Evolutionary conservation across 225 moss, liverwort and hornwort genomes (phyloP).

Genomic region (Bryoerythrophyllum caledonicum): DNA sequence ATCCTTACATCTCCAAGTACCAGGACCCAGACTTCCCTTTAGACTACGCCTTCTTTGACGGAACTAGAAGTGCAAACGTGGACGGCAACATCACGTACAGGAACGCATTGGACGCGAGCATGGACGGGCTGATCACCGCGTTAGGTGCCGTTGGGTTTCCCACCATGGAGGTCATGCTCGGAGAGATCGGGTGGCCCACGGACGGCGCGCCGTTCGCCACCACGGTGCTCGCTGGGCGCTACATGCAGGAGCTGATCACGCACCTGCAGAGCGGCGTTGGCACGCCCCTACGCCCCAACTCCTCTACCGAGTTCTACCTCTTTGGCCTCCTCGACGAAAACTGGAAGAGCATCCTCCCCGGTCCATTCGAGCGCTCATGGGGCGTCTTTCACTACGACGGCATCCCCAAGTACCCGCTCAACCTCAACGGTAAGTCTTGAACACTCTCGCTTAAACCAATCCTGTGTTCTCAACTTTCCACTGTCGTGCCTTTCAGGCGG

Average conservation of each 20-base stretch:
- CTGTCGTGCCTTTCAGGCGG: slow-evolving; percentile 3
- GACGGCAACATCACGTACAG: slow-evolving; percentile 44
- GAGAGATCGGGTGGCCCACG: slow-evolving; percentile 65
- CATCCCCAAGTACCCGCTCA: slow-evolving; percentile 44
- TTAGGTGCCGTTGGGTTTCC: slow-evolving; percentile 61
- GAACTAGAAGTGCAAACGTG: slow-evolving; percentile 22
- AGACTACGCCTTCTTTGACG: slow-evolving; percentile 77
- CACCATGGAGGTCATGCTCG: slow-evolving; percentile 66
- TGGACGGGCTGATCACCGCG: slow-evolving; percentile 66
- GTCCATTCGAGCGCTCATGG: slow-evolving; percentile 57
- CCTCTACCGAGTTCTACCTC: slow-evolving; percentile 35
- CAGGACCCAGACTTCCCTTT: slow-evolving; percentile 57
- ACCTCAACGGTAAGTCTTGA: slow-evolving; percentile 39
- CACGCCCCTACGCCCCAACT: slow-evolving; percentile 36
- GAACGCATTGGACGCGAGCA: slow-evolving; percentile 82
- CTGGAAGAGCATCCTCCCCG: slow-evolving; percentile 45
- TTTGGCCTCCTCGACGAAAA: slow-evolving; percentile 57
- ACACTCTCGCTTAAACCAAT: background rate
- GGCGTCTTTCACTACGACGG: slow-evolving; percentile 59
- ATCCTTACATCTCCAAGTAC: slow-evolving; percentile 84
- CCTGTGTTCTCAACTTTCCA: too few species aligned
- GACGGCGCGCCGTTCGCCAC: slow-evolving; percentile 41
- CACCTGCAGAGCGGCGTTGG: slow-evolving; percentile 47
- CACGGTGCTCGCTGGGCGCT: slow-evolving; percentile 18
- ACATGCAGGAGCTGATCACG: slow-evolving; percentile 41